phyloP scores from a whole-genome alignment of 2,329 filamentous ascomycete species.

The Pestalotiopsis sp. region DNA sequence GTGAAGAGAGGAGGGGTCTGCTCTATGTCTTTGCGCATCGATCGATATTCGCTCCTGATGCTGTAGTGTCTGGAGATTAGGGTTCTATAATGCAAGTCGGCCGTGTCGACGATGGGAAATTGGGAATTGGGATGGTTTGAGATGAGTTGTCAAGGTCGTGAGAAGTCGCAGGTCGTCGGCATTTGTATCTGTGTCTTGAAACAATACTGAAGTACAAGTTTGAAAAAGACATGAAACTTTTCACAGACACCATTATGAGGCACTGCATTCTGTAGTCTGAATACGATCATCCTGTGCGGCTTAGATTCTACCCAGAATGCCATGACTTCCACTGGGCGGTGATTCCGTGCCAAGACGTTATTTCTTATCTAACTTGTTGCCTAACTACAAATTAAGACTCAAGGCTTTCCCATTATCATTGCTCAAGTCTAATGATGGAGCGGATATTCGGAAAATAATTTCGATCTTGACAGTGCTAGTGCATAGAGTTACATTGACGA shows the following conservation, averaged over 20 bases:
- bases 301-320: background rate
- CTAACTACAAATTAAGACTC: background rate
- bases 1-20: no score
- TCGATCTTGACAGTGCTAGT: no score
- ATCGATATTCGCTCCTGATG: background rate
- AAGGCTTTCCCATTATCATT: background rate
- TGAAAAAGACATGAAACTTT: background rate
- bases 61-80: background rate
- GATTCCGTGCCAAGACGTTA: background rate
- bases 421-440: background rate
- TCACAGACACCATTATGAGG: background rate
- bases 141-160: background rate
- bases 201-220: background rate
- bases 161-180: background rate
- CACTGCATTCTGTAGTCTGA: background rate
- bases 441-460: no score
- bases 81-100: background rate
- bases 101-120: background rate
- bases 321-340: background rate
- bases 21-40: background rate
- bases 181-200: background rate
- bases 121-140: background rate
- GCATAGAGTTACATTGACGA: no score
- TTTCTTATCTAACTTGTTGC: background rate
- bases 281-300: background rate